phyloP scores from a whole-genome alignment of 306 rosid genomes.

The Quercus suber region DNA sequence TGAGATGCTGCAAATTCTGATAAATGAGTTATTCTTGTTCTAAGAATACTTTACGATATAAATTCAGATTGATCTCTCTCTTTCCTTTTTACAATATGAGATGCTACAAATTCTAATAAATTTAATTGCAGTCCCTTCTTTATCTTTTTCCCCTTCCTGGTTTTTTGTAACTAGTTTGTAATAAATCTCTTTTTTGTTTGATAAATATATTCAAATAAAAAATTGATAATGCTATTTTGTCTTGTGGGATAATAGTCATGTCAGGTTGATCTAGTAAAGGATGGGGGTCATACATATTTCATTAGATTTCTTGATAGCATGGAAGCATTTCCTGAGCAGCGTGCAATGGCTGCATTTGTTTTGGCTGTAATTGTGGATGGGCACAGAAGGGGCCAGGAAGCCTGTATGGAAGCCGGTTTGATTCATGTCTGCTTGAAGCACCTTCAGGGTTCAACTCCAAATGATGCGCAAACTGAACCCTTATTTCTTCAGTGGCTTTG shows the following conservation, averaged over 20 bases:
- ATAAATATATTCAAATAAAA: background rate
- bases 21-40: background rate
- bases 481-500: slow-evolving; percentile 98
- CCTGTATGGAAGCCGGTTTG: slow-evolving; percentile 78
- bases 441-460: slow-evolving; percentile 83
- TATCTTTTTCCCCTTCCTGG: background rate
- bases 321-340: slow-evolving; percentile 93
- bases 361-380: slow-evolving; percentile 97
- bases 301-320: slow-evolving; percentile 91
- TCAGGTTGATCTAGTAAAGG: slow-evolving; percentile 98
- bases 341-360: slow-evolving; percentile 99
- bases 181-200: slow-evolving; percentile 6
- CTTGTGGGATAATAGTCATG: slow-evolving; percentile 69
- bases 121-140: background rate
- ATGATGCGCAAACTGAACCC: slow-evolving; percentile 82
- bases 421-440: slow-evolving; percentile 85
- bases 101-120: background rate
- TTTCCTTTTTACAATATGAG: too few relatives aligned
- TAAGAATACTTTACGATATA: background rate
- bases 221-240: slow-evolving; percentile 14
- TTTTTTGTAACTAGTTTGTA: background rate
- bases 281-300: slow-evolving; percentile 89
- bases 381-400: slow-evolving; percentile 95
- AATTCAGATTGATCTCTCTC: background rate
- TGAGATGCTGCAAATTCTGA: too few relatives aligned